Conservation (phyloP, 805 yeast species). For the Yarrowia sp. region DNA sequence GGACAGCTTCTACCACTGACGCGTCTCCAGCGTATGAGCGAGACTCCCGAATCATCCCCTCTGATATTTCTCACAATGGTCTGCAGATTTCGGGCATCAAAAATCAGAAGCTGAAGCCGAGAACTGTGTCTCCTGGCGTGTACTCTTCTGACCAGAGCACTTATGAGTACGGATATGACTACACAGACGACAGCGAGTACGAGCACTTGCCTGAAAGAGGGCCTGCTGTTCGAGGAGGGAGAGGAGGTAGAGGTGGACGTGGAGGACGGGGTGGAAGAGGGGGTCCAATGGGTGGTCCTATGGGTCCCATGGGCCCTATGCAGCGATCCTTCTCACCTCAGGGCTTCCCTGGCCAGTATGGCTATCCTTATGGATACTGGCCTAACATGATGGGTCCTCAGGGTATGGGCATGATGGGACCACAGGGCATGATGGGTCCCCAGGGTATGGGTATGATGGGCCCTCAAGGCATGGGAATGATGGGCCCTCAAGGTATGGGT, state of each 20-base stretch:
- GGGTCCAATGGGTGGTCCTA: neutral
- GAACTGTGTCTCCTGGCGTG: slow-evolving; percentile 20
- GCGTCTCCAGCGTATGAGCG: slow-evolving; percentile 27
- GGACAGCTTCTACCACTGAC: slow-evolving; percentile 18
- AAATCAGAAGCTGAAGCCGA: neutral
- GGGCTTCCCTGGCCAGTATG: slow-evolving; percentile 17
- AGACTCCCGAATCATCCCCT: slow-evolving; percentile 13
- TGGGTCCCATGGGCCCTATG: slow-evolving; percentile 14
- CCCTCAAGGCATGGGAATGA: slow-evolving; percentile 6
- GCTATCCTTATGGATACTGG: slow-evolving; percentile 21
- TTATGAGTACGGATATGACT: slow-evolving; percentile 26
- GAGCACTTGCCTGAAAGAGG: slow-evolving; percentile 7
- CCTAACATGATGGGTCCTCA: slow-evolving; percentile 27
- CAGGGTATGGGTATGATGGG: slow-evolving; percentile 13
- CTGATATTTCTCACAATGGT: slow-evolving; percentile 18
- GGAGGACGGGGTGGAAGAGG: slow-evolving; percentile 14
- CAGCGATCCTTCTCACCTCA: slow-evolving; percentile 4
- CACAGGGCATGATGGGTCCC: neutral
- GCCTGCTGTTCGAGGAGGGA: slow-evolving; percentile 1
- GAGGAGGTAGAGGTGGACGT: slow-evolving; percentile 1
- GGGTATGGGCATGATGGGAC: slow-evolving; percentile 24
- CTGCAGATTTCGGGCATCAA: slow-evolving; percentile 18
- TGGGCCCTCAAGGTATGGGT: slow-evolving; percentile 31
- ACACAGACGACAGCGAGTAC: slow-evolving; percentile 34
- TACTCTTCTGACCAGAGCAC: slow-evolving; percentile 28